A percentile compares a stretch with the other conserved stretches of the same genome.
Conservation (phyloP, 192 early-diverging fungal species). For the Ambispora gerdemannii region DNA sequence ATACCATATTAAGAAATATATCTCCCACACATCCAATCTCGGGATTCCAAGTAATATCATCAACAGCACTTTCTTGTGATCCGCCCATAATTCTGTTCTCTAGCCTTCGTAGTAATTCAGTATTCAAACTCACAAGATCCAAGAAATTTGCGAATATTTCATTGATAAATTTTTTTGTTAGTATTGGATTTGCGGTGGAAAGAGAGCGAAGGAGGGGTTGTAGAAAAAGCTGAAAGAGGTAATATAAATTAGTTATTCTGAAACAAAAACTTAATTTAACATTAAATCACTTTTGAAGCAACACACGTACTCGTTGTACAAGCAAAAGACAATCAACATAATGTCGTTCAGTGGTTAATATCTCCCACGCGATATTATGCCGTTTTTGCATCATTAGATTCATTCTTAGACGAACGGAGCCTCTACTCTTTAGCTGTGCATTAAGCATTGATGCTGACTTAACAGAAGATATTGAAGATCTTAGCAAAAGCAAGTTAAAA, state of each 20-base stretch:
- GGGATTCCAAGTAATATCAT: constrained; percentile 36
- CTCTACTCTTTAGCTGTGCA: neutral
- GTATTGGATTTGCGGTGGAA: constrained; percentile 63
- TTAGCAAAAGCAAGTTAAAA: neutral
- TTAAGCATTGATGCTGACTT: neutral
- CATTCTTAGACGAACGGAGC: constrained; percentile 2
- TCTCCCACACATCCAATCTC: constrained; percentile 57
- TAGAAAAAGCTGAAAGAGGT: constrained; percentile 29
- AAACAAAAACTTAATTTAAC: constrained; percentile 24
- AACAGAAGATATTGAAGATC: neutral
- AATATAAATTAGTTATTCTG: constrained; percentile 33
- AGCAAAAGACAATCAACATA: constrained; percentile 77
- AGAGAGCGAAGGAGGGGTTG: constrained; percentile 27
- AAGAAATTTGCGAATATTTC: constrained; percentile 67
- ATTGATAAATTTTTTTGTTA: constrained; percentile 55
- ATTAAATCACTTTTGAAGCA: neutral
- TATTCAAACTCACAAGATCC: constrained; percentile 59
- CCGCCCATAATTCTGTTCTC: constrained; percentile 50
- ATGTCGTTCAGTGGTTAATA: constrained; percentile 78
- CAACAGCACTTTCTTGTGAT: constrained; percentile 26
- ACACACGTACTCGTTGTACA: constrained; percentile 47
- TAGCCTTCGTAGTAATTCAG: constrained; percentile 53
- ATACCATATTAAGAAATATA: constrained; percentile 70
- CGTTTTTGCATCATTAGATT: constrained; percentile 46
- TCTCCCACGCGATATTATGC: constrained; percentile 69